Evolutionary conservation across 352 stramenopile genomes (phyloP).

Genomic region (Pythium folliculosum): DNA sequence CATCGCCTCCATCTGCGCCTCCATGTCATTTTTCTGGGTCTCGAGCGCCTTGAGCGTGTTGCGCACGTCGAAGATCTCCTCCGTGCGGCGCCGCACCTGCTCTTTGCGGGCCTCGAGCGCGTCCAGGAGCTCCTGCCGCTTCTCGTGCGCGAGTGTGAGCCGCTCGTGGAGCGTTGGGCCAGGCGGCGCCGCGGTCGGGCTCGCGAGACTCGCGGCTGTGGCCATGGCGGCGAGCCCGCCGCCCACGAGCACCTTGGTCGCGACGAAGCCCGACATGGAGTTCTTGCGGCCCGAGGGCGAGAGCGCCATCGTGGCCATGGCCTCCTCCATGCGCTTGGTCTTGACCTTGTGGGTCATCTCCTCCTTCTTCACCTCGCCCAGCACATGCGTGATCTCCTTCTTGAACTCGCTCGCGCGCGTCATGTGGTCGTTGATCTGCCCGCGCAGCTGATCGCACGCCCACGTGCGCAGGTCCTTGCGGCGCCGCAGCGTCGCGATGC

Average conservation of each 20-base stretch:
- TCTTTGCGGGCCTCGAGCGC: conserved; percentile 36
- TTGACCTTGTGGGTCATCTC: conserved; percentile 56
- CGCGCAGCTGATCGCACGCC: conserved; percentile 58
- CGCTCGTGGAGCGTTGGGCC: conserved; percentile 13
- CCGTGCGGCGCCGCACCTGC: conserved; percentile 42
- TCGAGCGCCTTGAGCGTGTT: conserved; percentile 42
- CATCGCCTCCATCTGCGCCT: conserved; percentile 29
- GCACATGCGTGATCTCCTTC: conserved; percentile 47
- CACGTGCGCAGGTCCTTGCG: conserved; percentile 53
- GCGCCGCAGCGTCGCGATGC: conserved; percentile 40
- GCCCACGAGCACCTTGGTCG: conserved; percentile 16
- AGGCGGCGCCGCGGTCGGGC: neutral
- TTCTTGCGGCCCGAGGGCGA: conserved; percentile 18
- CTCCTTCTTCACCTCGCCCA: conserved; percentile 54
- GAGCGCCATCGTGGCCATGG: conserved; percentile 15
- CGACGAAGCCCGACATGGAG: conserved; percentile 23
- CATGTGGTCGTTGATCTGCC: conserved; percentile 51
- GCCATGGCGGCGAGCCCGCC: conserved; percentile 25
- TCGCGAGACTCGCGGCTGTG: conserved; percentile 12
- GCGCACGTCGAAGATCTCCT: conserved; percentile 67
- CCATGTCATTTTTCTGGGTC: conserved; percentile 27
- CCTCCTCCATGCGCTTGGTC: conserved; percentile 53
- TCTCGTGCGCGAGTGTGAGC: conserved; percentile 21
- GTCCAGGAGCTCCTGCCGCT: conserved; percentile 18
- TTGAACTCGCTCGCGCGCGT: conserved; percentile 63